A percentile compares a stretch with the other conserved stretches of the same genome.
Conservation (phyloP, 805 yeast genomes). For the Saccharomycopsis sp. region DNA sequence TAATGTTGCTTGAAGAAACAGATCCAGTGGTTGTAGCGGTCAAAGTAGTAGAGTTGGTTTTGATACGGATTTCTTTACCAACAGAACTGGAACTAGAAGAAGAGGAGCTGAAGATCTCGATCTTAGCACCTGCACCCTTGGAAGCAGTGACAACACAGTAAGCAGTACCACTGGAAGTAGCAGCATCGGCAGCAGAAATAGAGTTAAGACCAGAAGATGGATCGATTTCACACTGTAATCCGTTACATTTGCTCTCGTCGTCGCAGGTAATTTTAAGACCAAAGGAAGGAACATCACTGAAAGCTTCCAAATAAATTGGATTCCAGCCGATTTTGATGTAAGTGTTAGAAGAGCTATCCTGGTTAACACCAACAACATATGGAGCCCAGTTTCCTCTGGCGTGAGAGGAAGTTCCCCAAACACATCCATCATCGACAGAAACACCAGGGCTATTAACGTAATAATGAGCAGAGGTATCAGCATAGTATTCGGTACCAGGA, state of each 20-base stretch:
- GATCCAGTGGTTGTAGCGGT: slow-evolving; percentile 3
- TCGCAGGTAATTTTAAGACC: slow-evolving; percentile 75
- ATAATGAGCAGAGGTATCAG: slow-evolving; percentile 79
- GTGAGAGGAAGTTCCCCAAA: slow-evolving; percentile 68
- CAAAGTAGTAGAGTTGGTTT: slow-evolving; percentile 1
- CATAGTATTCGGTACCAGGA: slow-evolving; percentile 81
- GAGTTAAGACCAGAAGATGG: slow-evolving; percentile 62
- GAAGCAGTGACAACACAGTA: slow-evolving; percentile 78
- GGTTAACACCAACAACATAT: slow-evolving; percentile 87
- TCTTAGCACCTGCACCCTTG: slow-evolving; percentile 54
- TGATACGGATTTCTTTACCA: not conserved
- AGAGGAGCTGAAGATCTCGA: slow-evolving; percentile 56
- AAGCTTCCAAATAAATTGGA: slow-evolving; percentile 67
- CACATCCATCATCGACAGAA: slow-evolving; percentile 66
- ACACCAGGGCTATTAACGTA: slow-evolving; percentile 83
- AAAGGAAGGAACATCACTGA: slow-evolving; percentile 49
- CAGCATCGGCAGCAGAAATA: slow-evolving; percentile 37
- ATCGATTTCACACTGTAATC: slow-evolving; percentile 77
- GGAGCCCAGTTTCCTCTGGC: slow-evolving; percentile 91
- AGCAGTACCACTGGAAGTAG: slow-evolving; percentile 62
- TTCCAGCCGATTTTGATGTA: slow-evolving; percentile 88
- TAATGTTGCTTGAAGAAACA: not conserved
- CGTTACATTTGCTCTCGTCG: slow-evolving; percentile 60
- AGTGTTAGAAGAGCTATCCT: slow-evolving; percentile 62
- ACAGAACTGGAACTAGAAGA: slow-evolving; percentile 4